Percentiles rank a stretch among this genome's conserved stretches.
phyloP scores from a whole-genome alignment of 129 eudicot genomes.

The Tagetes erecta region DNA sequence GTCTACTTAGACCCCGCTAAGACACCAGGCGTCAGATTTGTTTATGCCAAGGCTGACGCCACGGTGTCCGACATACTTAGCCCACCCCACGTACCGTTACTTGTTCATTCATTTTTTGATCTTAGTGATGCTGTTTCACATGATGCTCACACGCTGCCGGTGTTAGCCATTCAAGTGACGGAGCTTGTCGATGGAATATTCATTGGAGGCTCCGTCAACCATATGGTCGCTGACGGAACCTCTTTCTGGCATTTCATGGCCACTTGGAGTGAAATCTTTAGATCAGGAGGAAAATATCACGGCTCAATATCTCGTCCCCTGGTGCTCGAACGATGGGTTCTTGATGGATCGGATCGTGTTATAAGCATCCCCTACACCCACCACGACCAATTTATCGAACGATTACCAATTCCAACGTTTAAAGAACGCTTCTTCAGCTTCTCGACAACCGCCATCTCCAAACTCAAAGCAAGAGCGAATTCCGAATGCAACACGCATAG shows the following conservation, averaged over 20 bases:
- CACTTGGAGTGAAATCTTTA: conserved; percentile 38
- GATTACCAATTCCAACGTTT: conserved; percentile 19
- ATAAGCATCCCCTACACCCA: conserved; percentile 42
- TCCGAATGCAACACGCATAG: conserved; percentile 1
- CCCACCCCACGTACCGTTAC: conserved; percentile 36
- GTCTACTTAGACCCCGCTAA: conserved; percentile 37
- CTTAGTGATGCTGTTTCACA: conserved; percentile 40
- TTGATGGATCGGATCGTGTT: conserved; percentile 33
- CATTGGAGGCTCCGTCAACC: conserved; percentile 47
- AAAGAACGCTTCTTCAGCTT: conserved; percentile 49
- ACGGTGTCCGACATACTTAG: conserved; percentile 36
- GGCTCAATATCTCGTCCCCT: conserved; percentile 35
- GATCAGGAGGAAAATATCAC: background rate
- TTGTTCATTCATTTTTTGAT: conserved; percentile 50
- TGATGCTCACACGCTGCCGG: conserved; percentile 43
- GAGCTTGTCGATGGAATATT: conserved; percentile 42
- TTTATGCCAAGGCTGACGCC: conserved; percentile 35
- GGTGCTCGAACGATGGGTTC: conserved; percentile 38
- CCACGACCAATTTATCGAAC: conserved; percentile 40
- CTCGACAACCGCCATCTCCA: conserved; percentile 36
- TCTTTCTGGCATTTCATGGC: conserved; percentile 61
- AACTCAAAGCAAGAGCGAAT: conserved; percentile 53
- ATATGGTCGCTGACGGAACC: conserved; percentile 44
- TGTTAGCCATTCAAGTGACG: conserved; percentile 31
- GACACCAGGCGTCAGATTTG: conserved; percentile 48